Evolutionary conservation across 2,329 filamentous ascomycete genomes (phyloP).

Genomic region (Venturia effusa): DNA sequence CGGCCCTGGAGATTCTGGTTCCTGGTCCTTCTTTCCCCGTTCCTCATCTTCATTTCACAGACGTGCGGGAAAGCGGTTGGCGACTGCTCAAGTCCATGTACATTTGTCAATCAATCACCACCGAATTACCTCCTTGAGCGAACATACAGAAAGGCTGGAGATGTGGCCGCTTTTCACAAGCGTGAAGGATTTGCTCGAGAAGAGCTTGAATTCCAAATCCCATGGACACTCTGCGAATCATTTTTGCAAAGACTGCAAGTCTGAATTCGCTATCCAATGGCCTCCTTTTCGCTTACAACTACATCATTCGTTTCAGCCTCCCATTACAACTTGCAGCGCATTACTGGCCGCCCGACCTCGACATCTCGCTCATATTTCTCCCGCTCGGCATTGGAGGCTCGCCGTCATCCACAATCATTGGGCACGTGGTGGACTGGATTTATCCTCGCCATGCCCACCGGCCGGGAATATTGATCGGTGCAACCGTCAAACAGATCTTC

Average conservation of each 20-base stretch:
- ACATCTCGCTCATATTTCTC: conserved; percentile 30
- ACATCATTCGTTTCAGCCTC: conserved; percentile 34
- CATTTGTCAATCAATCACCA: conserved; percentile 7
- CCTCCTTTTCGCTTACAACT: conserved; percentile 37
- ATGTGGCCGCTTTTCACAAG: conserved; percentile 11
- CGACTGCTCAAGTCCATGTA: conserved; percentile 13
- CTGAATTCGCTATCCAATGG: conserved; percentile 26
- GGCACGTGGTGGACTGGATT: conserved; percentile 58
- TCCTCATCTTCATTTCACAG: conserved; percentile 29
- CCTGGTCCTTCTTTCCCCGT: conserved; percentile 23
- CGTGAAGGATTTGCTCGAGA: conserved; percentile 19
- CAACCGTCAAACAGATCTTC: conserved; percentile 43
- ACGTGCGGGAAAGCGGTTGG: conserved; percentile 24
- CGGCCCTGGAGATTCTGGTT: conserved; percentile 33
- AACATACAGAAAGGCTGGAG: conserved; percentile 9
- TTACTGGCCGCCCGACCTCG: conserved; percentile 37
- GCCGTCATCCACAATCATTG: conserved; percentile 30
- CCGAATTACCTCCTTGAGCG: background rate
- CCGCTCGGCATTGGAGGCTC: conserved; percentile 29
- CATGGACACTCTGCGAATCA: conserved; percentile 28
- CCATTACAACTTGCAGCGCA: conserved; percentile 35
- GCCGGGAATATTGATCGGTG: conserved; percentile 49
- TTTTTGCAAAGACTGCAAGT: conserved; percentile 29
- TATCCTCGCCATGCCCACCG: conserved; percentile 56
- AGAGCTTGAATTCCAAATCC: conserved; percentile 36